Percentiles rank a stretch among this genome's conserved stretches.
These are phyloP conservation scores for Schizothecium vesticola DNA, from an alignment of 495 filamentous ascomycete species.

Conservation along the genomic window DNA sequence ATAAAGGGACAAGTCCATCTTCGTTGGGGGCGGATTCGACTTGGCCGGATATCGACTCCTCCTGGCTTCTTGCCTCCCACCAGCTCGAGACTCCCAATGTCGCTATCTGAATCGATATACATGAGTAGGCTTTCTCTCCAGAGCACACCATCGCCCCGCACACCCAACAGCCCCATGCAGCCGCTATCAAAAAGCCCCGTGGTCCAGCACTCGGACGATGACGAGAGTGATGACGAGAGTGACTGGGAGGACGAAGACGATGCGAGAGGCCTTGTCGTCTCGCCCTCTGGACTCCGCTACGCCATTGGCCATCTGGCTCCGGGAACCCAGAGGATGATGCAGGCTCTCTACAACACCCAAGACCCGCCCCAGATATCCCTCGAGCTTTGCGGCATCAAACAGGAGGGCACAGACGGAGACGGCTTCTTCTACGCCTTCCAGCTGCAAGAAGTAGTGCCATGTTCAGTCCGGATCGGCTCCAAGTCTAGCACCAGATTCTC, in stretches of 20 bases:
- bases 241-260: constrained; percentile 31
- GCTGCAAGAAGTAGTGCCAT: constrained; percentile 42
- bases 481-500: constrained; percentile 31
- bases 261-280: constrained; percentile 26
- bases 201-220: constrained; percentile 7
- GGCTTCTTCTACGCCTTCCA: constrained; percentile 43
- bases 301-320: constrained; percentile 21
- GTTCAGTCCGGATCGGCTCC: constrained; percentile 39
- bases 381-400: constrained; percentile 35
- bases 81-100: constrained; percentile 18
- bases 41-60: not conserved
- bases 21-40: not conserved
- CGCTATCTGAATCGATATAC: constrained; percentile 31
- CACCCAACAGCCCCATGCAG: constrained; percentile 23
- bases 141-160: constrained; percentile 24
- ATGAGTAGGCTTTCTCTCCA: constrained; percentile 40
- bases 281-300: constrained; percentile 36
- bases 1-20: not conserved
- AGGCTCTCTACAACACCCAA: constrained; percentile 20
- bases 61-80: not conserved
- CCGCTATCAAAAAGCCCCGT: constrained; percentile 10
- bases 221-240: constrained; percentile 27
- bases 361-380: constrained; percentile 36
- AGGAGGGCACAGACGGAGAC: constrained; percentile 27
- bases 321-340: constrained; percentile 18